Percentiles rank a stretch among this genome's conserved stretches.
Evolutionary conservation across 441 rosid genomes (phyloP).

Genomic region (Rhodomyrtus psidioides): DNA sequence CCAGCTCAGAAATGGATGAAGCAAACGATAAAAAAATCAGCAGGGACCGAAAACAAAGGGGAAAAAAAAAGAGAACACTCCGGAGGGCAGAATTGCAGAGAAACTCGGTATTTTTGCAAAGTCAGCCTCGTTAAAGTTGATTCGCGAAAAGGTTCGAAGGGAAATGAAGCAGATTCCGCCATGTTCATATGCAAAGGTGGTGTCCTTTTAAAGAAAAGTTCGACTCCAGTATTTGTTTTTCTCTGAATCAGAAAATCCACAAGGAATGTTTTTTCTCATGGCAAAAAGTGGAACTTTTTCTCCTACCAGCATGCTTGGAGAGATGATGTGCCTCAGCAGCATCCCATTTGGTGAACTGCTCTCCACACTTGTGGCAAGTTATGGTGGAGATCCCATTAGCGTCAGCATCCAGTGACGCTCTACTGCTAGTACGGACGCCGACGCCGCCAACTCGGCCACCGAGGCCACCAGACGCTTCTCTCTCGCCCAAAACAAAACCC

Average conservation of each 20-base stretch:
- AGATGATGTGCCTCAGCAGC: constrained; percentile 94
- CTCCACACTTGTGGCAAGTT: constrained; percentile 95
- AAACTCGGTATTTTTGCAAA: background rate
- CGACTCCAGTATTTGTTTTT: background rate
- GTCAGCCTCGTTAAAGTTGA: background rate
- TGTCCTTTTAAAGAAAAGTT: background rate
- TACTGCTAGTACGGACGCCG: constrained; percentile 27
- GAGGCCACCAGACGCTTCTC: constrained; percentile 13
- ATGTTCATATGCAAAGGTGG: background rate
- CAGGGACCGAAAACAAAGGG: background rate
- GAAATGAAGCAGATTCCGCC: background rate
- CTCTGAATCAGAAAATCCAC: background rate
- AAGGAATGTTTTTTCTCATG: background rate
- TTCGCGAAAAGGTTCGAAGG: background rate
- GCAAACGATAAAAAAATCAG: background rate
- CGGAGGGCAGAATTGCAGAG: background rate
- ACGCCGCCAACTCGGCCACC: constrained; percentile 10
- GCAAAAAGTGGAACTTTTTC: background rate
- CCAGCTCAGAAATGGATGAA: background rate
- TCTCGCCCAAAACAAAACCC: constrained; percentile 19
- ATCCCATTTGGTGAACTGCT: constrained; percentile 79
- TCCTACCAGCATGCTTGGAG: constrained; percentile 90
- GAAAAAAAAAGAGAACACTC: background rate
- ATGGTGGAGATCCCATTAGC: constrained; percentile 39
- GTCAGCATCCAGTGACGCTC: constrained; percentile 58